These are phyloP conservation scores for Xylaria castorea DNA, from an alignment of 495 filamentous ascomycete species.

Conservation along the genomic window DNA sequence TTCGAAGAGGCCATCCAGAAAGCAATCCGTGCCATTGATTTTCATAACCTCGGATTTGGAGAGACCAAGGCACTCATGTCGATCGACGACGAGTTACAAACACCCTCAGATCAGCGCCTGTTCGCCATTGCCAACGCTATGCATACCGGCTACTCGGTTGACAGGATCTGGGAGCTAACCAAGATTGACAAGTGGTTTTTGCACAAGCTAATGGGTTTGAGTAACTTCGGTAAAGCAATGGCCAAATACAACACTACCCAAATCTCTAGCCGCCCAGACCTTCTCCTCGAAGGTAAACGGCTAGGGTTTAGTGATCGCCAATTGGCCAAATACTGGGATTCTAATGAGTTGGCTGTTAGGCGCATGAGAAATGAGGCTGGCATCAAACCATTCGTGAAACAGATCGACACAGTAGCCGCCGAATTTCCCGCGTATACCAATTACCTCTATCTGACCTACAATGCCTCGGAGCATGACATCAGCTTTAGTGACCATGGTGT, in stretches of 20 bases:
- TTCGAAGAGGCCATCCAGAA: conserved; percentile 99
- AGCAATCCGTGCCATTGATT: conserved; percentile 93
- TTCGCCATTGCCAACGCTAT: conserved; percentile 99
- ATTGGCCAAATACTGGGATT: conserved; percentile 90
- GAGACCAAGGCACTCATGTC: conserved; percentile 92
- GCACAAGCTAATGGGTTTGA: conserved; percentile 85
- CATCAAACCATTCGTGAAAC: conserved; percentile 90
- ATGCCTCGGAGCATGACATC: conserved; percentile 86
- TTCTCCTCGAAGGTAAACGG: conserved; percentile 85
- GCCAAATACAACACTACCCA: conserved; percentile 70
- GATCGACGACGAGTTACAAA: conserved; percentile 94
- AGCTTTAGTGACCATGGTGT: conserved; percentile 84
- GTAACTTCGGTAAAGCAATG: conserved; percentile 84
- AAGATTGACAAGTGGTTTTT: conserved; percentile 99
- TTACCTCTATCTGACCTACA: conserved; percentile 97
- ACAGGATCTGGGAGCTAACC: conserved; percentile 97
- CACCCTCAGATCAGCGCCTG: conserved; percentile 94
- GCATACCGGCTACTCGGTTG: conserved; percentile 88
- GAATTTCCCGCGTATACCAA: conserved; percentile 97
- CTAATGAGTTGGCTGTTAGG: conserved; percentile 88
- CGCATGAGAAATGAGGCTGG: conserved; percentile 81
- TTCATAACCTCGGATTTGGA: conserved; percentile 93
- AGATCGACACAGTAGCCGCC: conserved; percentile 97
- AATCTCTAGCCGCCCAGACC: conserved; percentile 58
- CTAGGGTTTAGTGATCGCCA: conserved; percentile 94